Percentiles rank a stretch among this genome's conserved stretches.
Conservation (phyloP, 768 basidiomycete species). For the Calocybe cyanea region DNA sequence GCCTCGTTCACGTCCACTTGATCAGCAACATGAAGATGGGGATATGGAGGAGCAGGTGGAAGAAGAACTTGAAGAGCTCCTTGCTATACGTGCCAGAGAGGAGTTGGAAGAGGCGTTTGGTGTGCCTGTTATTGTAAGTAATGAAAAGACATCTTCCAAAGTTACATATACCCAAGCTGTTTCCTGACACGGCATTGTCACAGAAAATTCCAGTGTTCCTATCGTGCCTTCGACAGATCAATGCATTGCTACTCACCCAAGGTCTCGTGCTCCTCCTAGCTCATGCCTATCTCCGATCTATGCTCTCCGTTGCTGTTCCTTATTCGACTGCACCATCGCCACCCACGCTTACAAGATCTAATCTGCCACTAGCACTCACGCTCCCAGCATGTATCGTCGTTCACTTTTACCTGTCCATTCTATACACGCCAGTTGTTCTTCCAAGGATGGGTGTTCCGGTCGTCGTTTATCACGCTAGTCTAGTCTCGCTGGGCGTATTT, state of each 20-base stretch:
- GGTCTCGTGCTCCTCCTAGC: constrained; percentile 63
- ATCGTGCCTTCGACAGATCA: constrained; percentile 71
- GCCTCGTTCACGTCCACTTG: constrained; percentile 7
- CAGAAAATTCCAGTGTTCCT: constrained; percentile 79
- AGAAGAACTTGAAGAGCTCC: constrained; percentile 61
- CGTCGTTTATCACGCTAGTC: constrained; percentile 64
- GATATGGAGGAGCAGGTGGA: constrained; percentile 45
- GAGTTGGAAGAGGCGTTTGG: constrained; percentile 81
- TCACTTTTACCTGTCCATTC: constrained; percentile 52
- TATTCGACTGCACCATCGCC: constrained; percentile 13
- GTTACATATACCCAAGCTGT: too few relatives aligned
- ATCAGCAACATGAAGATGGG: neutral
- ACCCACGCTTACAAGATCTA: constrained; percentile 18
- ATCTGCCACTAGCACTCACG: constrained; percentile 34
- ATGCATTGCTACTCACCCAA: constrained; percentile 66
- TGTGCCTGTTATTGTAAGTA: constrained; percentile 70
- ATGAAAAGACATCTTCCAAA: neutral
- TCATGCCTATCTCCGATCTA: constrained; percentile 56
- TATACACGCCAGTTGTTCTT: constrained; percentile 66
- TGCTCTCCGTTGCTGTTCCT: constrained; percentile 22
- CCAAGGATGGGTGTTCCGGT: constrained; percentile 74
- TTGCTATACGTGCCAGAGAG: constrained; percentile 60
- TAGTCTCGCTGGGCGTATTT: constrained; percentile 65
- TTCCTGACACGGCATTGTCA: neutral
- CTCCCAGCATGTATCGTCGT: constrained; percentile 41